Conservation (phyloP, 2,329 filamentous ascomycete species). For the Calonectria pseudoreteaudii region DNA sequence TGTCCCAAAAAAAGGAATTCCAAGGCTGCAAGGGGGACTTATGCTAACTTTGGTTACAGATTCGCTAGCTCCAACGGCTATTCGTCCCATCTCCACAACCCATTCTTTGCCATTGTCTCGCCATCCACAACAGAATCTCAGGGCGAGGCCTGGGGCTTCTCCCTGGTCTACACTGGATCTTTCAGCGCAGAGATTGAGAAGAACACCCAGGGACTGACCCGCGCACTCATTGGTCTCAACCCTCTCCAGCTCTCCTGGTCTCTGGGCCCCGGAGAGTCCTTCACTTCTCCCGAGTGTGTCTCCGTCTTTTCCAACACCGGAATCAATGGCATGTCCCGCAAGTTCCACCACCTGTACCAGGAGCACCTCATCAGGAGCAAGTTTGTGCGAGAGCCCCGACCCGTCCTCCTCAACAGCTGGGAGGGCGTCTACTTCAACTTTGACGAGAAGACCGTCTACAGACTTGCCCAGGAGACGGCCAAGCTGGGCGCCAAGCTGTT, state of each 20-base stretch:
- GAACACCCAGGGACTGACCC: slow-evolving; percentile 70
- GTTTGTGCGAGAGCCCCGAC: slow-evolving; percentile 62
- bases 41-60: slow-evolving; percentile 45
- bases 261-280: slow-evolving; percentile 65
- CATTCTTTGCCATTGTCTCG: slow-evolving; percentile 69
- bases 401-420: slow-evolving; percentile 74
- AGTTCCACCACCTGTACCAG: slow-evolving; percentile 71
- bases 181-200: slow-evolving; percentile 72
- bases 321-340: slow-evolving; percentile 71
- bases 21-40: too few species aligned
- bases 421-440: slow-evolving; percentile 71
- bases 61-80: slow-evolving; percentile 73
- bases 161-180: slow-evolving; percentile 73
- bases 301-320: slow-evolving; percentile 70
- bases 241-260: slow-evolving; percentile 70
- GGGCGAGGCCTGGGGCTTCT: slow-evolving; percentile 74
- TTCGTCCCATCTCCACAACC: slow-evolving; percentile 73
- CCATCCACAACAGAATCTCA: slow-evolving; percentile 69
- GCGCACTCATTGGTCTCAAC: slow-evolving; percentile 71
- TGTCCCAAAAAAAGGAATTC: too few species aligned
- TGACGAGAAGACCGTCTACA: slow-evolving; percentile 66
- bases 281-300: slow-evolving; percentile 72
- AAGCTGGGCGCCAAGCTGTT: slow-evolving; percentile 71
- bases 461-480: slow-evolving; percentile 67
- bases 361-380: slow-evolving; percentile 71